Evolutionary conservation across 768 basidiomycete species (phyloP).

Genomic region (Russula dissimulans): DNA sequence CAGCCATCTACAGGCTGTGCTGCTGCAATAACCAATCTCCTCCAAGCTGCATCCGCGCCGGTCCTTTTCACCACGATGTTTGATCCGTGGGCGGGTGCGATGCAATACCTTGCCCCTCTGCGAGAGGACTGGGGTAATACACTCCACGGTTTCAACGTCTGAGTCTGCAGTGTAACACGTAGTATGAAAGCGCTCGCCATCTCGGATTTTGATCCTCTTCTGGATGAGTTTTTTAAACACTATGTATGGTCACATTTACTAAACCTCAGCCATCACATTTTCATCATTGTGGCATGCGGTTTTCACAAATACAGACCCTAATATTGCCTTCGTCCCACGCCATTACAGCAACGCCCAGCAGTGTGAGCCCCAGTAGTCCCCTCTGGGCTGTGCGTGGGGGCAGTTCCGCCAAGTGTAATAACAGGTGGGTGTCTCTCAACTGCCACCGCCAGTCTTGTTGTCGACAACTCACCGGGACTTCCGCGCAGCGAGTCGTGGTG

Average conservation of each 20-base stretch:
- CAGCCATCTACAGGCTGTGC: slow-evolving; percentile 3
- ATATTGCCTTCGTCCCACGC: neutral
- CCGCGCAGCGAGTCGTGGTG: neutral
- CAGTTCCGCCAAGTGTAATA: neutral
- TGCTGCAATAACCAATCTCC: neutral
- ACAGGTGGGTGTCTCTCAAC: too few relatives aligned
- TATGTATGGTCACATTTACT: neutral
- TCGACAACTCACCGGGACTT: too few relatives aligned
- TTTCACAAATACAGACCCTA: neutral
- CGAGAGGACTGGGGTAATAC: neutral
- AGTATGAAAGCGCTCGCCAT: neutral
- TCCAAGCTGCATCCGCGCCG: neutral
- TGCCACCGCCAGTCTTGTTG: neutral
- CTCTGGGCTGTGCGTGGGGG: neutral
- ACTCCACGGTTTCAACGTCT: neutral
- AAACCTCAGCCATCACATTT: neutral
- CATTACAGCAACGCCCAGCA: neutral
- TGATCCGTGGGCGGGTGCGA: neutral
- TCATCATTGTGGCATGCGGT: neutral
- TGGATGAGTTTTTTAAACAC: too few relatives aligned
- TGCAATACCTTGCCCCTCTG: neutral
- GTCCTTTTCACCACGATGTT: too few relatives aligned
- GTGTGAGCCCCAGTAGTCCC: neutral
- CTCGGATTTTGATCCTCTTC: slow-evolving; percentile 6
- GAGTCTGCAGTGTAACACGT: neutral